Evolutionary conservation across 176 grass and related monocot genomes (phyloP), one percentile per base, ranked within the genome.

Genomic region (Oryza rufipogon): DNA sequence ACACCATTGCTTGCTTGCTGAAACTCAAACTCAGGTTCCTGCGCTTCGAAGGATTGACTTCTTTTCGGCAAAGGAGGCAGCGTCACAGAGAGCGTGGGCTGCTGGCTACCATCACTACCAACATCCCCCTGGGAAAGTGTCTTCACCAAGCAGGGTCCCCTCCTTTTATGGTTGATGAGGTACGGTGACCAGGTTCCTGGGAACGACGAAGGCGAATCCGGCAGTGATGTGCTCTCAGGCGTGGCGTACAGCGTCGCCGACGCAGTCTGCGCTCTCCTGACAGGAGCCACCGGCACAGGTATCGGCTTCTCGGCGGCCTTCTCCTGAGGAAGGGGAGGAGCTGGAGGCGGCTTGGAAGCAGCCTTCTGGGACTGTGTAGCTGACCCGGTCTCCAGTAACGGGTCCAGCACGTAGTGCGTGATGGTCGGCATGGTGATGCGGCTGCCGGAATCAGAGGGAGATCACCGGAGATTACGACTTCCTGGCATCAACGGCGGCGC

Each of bases 121-220:
- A 52, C 85, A 71, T 95, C 82, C 16, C 71, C 84, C 45, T 83
- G 72, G 39, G 64, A 78, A 33, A 90, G 30, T 14, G 80, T 90
- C 80, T 89, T 96, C 19, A 84, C 44, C 16, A 96, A 88, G 10
- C 84, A 80, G 56, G 91, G 84, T 2, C 97, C 97, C 2, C 97
- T 89, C 12, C 93, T 83, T 11, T 98, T 98, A 66, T 98, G 91
- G 81, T 94, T 98, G 89, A 98, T 79, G 30, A 98, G 56, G 41
- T 98, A 98, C 0, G 96, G 96, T 10, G 96, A 98, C 48, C 88
- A 85, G 32, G 90, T 87, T 39, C 88, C 91, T 0, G 91, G 88
- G 66, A 92, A 98, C 1, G 87, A 98, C 5, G 92, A 95, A 10
- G 93, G 91, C 41, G 89, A 90, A 61, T 94, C 96, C 1, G 91